Evolutionary conservation across 2,329 filamentous ascomycete species (phyloP), one percentile per base, ranked within the genome.

Genomic region (Talaromyces sp.): DNA sequence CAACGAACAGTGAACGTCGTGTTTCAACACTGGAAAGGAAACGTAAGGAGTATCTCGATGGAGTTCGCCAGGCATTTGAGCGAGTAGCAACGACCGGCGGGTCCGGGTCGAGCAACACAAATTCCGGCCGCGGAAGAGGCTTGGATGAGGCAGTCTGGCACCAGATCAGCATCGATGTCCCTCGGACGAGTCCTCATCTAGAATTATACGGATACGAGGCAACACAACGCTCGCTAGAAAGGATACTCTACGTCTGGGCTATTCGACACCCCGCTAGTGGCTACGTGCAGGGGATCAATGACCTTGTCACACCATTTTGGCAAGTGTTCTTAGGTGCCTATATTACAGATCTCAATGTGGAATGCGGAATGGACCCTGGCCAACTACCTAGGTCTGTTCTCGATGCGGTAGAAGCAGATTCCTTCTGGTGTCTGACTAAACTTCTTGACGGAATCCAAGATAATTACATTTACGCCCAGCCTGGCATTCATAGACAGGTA

Each of bases 111-210:
- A 64, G 65, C 26, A 80, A 78, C 31, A 75, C 79, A 8, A 71
- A 64, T 32, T 72, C 76, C 13, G 83, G 86, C 50, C 81, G 83
- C 64, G 86, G 87, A 2, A 85, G 90, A 58, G 93, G 93, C 2
- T 78, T 99, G 19, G 96, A 99, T 68, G 95, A 99, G 78, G 89
- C 91, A n/a, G 87, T 99, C 62, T 99, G 95, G 95, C 95, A 99
- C 78, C 95, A 99, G 72, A 98, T 99, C 77, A 97, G 92, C 75
- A 99, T 99, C 70, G 95, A 99, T 71, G 91, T 98, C 24, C 95
- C 95, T 2, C 86, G 95, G 56, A 99, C 95, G 4, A 98, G 96
- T 71, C 95, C 95, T 11, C 95, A 98, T 75, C 88, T 99, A 58
- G 90, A 96, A 67, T 82, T 99, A 0, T 99, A 99, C 77, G 86